Evolutionary conservation across 768 basidiomycete genomes (phyloP).

Genomic region (Mrakia blollopis): DNA sequence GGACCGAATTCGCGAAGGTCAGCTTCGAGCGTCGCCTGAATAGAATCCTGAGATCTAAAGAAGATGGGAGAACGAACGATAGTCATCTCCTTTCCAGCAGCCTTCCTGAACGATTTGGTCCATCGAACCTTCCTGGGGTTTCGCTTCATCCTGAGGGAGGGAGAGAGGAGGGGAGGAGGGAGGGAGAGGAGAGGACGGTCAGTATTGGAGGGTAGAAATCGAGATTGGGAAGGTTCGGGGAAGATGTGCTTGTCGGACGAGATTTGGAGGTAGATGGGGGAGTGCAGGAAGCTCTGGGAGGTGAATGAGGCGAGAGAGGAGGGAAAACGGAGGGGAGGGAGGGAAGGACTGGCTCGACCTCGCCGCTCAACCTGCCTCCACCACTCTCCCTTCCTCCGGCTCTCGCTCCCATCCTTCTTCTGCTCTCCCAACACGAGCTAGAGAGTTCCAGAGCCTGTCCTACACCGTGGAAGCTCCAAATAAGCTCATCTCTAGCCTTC

Average conservation of each 20-base stretch:
- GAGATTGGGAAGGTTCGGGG: not conserved
- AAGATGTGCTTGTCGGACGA: not conserved
- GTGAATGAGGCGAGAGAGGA: not conserved
- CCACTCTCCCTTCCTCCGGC: not conserved
- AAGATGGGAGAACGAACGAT: constrained; percentile 58
- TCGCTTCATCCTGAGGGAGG: constrained; percentile 81
- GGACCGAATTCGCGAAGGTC: constrained; percentile 9
- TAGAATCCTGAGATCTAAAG: not conserved
- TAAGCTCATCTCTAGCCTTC: not conserved
- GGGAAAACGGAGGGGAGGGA: not conserved
- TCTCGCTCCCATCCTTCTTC: too few relatives aligned
- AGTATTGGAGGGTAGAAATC: not conserved
- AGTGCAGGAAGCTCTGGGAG: not conserved
- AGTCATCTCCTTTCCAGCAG: constrained; percentile 99
- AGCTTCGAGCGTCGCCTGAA: not conserved
- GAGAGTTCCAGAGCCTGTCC: not conserved
- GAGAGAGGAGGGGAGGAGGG: not conserved
- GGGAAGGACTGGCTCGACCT: not conserved
- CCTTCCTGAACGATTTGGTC: constrained; percentile 99
- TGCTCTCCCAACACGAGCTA: too few relatives aligned
- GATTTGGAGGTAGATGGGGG: not conserved
- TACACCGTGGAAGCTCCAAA: not conserved
- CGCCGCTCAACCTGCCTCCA: not conserved
- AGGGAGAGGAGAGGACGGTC: not conserved
- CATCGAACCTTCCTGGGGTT: constrained; percentile 98